Base-by-base conservation (phyloP, 2,329 filamentous ascomycete genomes). In the Phyllosticta paracitricarpa region DNA sequence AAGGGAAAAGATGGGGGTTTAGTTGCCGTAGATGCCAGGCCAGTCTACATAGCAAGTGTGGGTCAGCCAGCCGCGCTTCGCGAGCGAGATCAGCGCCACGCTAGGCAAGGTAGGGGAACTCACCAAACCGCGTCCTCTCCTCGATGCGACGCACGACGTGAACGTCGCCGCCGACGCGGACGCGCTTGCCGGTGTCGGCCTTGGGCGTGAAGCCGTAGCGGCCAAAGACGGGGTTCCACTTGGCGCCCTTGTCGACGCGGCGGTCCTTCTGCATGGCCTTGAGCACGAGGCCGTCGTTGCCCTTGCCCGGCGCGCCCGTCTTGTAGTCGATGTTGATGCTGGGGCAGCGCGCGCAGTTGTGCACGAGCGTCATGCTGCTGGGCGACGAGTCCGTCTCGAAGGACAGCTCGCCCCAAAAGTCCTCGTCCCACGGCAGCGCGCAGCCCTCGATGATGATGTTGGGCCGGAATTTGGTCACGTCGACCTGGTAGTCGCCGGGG, bases 191-290 rank as follows among this genome's bases (percentile, higher is more conserved):
- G 35, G 71, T 68, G 63, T 67, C 67, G 14, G 63, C 70, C 1
- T 65, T 56, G 6, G 63, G 66, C 66, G 78, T 70, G 62, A 78
- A 80, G 4, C 70, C 71, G 66, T 81, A 81, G 35, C 78, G 53
- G 4, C 78, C 78, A 69, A 80, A 80, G 2, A 80, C 74, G 9
- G 78, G 78, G 59, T 71, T 76, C 67, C 75, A 81, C 64, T 77
- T 79, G 4, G 70, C 65, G 0, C 77, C 78, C 2, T 60, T 61
- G 66, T 81, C 78, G 3, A 81, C 71, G 51, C 78, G 67, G 0
- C 78, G 66, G 68, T 79, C 76, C 51, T 68, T 72, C 63, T 77
- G 75, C 64, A 81, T 59, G 62, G 72, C 71, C 68, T 79, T 79
- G 64, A 80, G 63, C n/a, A 79, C 68, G 56, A 72, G 66, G 0